phyloP scores from a whole-genome alignment of 176 grass and related monocot genomes.

The Thalia dealbata region DNA sequence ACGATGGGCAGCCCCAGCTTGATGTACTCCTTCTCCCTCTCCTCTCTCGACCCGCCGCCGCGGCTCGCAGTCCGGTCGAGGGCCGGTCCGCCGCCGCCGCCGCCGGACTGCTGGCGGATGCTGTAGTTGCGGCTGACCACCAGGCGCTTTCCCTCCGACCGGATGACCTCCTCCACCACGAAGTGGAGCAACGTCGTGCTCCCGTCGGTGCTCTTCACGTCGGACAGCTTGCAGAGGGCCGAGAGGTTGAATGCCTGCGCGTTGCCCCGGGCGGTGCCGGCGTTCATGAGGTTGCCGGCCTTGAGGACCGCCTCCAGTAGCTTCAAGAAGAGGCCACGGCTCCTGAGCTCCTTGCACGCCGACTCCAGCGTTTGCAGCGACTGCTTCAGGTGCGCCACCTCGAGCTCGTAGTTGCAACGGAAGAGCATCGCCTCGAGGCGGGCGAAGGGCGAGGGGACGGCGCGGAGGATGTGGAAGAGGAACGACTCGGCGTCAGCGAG shows the following conservation, averaged over 20 bases:
- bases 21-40: conserved; percentile 78
- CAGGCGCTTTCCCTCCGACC: conserved; percentile 69
- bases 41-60: conserved; percentile 41
- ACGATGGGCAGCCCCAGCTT: conserved; percentile 71
- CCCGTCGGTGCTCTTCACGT: conserved; percentile 89
- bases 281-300: conserved; percentile 94
- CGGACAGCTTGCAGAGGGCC: conserved; percentile 65
- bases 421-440: conserved; percentile 66
- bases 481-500: conserved; percentile 24
- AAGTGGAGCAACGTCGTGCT: conserved; percentile 74
- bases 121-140: conserved; percentile 65
- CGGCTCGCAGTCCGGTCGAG: conserved; percentile 16
- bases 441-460: conserved; percentile 16
- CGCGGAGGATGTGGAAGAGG: conserved; percentile 26
- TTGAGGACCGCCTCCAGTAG: conserved; percentile 96
- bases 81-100: conserved; percentile 23
- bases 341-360: conserved; percentile 80
- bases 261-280: conserved; percentile 79
- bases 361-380: conserved; percentile 48
- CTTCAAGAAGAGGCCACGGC: conserved; percentile 68
- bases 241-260: conserved; percentile 90
- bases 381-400: conserved; percentile 50
- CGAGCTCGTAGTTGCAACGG: conserved; percentile 56
- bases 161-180: conserved; percentile 77
- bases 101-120: conserved; percentile 39